phyloP scores from a whole-genome alignment of 1,139 yeast species.

The Candida sp. region DNA sequence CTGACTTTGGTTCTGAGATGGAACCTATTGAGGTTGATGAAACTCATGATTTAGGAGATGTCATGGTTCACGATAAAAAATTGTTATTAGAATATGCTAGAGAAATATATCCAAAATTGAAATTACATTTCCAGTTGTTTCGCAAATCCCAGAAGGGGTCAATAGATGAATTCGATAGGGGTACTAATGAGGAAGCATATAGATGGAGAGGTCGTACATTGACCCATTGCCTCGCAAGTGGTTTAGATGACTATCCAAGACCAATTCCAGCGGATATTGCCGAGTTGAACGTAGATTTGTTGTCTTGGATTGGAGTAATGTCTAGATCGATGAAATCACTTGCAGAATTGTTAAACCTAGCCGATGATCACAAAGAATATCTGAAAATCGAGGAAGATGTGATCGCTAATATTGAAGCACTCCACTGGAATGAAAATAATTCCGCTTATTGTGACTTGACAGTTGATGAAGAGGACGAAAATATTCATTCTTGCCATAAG shows the following conservation, averaged over 20 bases:
- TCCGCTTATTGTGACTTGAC: slow-evolving; percentile 82
- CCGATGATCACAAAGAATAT: slow-evolving; percentile 56
- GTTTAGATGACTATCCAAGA: slow-evolving; percentile 95
- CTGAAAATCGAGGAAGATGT: slow-evolving; percentile 53
- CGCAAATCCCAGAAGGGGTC: slow-evolving; percentile 78
- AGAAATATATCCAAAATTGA: slow-evolving; percentile 70
- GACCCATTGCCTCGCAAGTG: slow-evolving; percentile 87
- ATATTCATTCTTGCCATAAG: slow-evolving; percentile 70
- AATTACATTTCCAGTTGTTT: slow-evolving; percentile 83
- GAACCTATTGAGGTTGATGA: slow-evolving; percentile 18
- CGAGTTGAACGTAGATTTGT: slow-evolving; percentile 84
- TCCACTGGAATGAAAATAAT: slow-evolving; percentile 77
- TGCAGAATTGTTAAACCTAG: slow-evolving; percentile 59
- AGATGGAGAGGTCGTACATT: slow-evolving; percentile 94
- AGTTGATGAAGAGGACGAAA: slow-evolving; percentile 68
- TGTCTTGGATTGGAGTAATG: slow-evolving; percentile 95
- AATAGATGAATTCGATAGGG: slow-evolving; percentile 68
- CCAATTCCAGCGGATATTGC: slow-evolving; percentile 79
- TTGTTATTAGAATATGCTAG: slow-evolving; percentile 59
- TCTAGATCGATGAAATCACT: slow-evolving; percentile 74
- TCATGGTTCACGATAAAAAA: slow-evolving; percentile 59
- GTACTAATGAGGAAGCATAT: slow-evolving; percentile 61
- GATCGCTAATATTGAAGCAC: slow-evolving; percentile 56
- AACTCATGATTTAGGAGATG: slow-evolving; percentile 37
- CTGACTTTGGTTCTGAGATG: slow-evolving; percentile 15